phyloP scores from a whole-genome alignment of 495 filamentous ascomycete species.

The Xylaria castorea region DNA sequence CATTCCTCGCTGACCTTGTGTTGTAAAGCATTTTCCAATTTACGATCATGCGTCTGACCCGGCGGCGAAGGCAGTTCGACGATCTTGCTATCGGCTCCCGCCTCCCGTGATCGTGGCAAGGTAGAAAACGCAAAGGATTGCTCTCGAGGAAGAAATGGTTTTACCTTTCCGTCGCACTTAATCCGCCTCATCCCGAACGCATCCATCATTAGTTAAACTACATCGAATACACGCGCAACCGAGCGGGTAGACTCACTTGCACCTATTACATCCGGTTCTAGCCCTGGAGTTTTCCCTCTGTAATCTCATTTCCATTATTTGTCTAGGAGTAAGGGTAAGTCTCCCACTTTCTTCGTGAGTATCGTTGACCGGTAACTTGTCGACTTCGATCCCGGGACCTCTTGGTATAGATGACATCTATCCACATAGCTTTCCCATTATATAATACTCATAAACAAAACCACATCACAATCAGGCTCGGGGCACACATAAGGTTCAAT shows the following conservation, averaged over 20 bases:
- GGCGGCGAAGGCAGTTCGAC: not conserved
- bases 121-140: not conserved
- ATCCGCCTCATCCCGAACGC: not conserved
- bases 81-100: not conserved
- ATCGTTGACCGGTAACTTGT: not conserved
- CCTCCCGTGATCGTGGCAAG: not conserved
- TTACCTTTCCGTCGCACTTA: constrained; percentile 6
- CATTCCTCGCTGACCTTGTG: too few species aligned
- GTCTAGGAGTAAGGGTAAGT: not conserved
- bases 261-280: not conserved
- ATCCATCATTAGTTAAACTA: not conserved
- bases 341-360: not conserved
- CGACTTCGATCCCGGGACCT: not conserved
- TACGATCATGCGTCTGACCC: not conserved
- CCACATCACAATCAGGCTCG: constrained; percentile 5
- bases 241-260: constrained; percentile 4
- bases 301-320: not conserved
- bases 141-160: not conserved
- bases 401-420: not conserved
- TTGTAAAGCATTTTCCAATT: not conserved
- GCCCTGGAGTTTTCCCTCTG: not conserved
- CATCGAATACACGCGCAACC: not conserved
- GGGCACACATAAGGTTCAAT: constrained; percentile 10
- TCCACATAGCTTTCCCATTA: not conserved
- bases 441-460: not conserved